Base-by-base conservation (phyloP, 2,329 filamentous ascomycete species). In the Pseudonectria foliicola region DNA sequence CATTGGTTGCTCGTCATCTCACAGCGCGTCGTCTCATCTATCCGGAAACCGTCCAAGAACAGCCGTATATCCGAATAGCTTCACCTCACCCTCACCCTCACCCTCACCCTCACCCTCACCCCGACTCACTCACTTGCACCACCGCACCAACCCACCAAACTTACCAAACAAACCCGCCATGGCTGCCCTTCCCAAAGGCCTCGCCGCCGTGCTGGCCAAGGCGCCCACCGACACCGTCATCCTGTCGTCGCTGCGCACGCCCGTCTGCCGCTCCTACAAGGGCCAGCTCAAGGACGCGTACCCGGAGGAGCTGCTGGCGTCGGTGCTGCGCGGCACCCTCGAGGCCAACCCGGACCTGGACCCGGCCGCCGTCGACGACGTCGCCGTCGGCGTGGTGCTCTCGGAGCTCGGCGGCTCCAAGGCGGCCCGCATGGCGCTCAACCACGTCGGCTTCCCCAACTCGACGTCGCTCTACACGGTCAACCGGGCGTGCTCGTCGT, bases 321-420 rank as follows among this genome's bases (percentile, higher is more conserved):
- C 70, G 27, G 83, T 77, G 14, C 64, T 77, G n/a, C 58, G 38
- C 16, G 55, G 52, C 10, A 60, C 54, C 4, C 50, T 58, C 6
- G 73, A 75, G 38, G 77, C 78, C 27, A 82, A 83, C 55, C 83
- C 86, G 2, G 77, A 78, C 48, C 76, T 92, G 41, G 75, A 85
- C 50, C 77, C 84, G 0, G 63, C 73, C 3, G 63, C 72, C 30
- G 78, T 53, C 3, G 71, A 93, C 50, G 90, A 95, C 55, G 77
- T 95, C 4, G 82, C 80, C 44, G 80, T 95, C 37, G 90, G 89
- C 47, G 88, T 87, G 24, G 89, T 95, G 4, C 78, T 95, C 35
- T 87, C 86, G 18, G 88, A 95, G 61, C 82, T 95, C 11, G 89
- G 89, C 46, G 89, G 89, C 38, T 81, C 77, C 49, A 95, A 95